phyloP scores from a whole-genome alignment of 164 flowering plant species.

The Chimonanthus praecox region DNA sequence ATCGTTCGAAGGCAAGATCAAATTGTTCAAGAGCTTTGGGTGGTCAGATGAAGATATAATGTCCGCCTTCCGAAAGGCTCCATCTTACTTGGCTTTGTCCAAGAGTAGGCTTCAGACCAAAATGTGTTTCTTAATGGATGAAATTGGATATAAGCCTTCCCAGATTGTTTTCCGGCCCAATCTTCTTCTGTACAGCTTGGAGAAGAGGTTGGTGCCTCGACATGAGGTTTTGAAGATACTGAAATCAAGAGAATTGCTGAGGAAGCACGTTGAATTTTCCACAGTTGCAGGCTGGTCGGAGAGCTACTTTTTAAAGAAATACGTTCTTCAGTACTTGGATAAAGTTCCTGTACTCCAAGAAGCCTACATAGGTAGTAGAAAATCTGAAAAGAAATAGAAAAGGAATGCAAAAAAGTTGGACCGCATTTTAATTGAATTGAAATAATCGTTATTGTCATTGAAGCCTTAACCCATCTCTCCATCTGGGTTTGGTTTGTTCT shows the following conservation, averaged over 20 bases:
- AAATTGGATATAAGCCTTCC: slow-evolving; percentile 1
- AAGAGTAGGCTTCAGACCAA: slow-evolving; percentile 1
- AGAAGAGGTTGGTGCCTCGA: slow-evolving; percentile 11
- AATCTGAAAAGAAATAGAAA: too few relatives aligned
- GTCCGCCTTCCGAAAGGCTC: slow-evolving; percentile 11
- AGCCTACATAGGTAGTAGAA: neutral
- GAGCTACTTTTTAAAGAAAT: neutral
- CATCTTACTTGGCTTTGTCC: slow-evolving; percentile 4
- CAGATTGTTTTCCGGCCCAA: neutral
- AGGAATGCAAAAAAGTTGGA: too few relatives aligned
- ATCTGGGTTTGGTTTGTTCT: too few relatives aligned
- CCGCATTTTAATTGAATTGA: too few relatives aligned
- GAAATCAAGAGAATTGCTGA: neutral
- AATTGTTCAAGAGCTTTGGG: slow-evolving; percentile 9
- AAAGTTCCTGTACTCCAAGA: slow-evolving; percentile 5
- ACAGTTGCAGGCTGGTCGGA: slow-evolving; percentile 1
- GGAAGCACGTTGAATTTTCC: neutral
- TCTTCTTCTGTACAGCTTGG: slow-evolving; percentile 9
- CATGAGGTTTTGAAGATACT: slow-evolving; percentile 9
- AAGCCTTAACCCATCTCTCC: too few relatives aligned
- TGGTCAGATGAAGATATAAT: slow-evolving; percentile 12
- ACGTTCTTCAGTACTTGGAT: slow-evolving; percentile 4
- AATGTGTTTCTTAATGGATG: slow-evolving; percentile 6
- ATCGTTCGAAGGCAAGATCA: slow-evolving; percentile 4
- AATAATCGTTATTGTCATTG: too few relatives aligned